Conservation (phyloP, 164 flowering plant genomes). For the Stephania yunnanensis region DNA sequence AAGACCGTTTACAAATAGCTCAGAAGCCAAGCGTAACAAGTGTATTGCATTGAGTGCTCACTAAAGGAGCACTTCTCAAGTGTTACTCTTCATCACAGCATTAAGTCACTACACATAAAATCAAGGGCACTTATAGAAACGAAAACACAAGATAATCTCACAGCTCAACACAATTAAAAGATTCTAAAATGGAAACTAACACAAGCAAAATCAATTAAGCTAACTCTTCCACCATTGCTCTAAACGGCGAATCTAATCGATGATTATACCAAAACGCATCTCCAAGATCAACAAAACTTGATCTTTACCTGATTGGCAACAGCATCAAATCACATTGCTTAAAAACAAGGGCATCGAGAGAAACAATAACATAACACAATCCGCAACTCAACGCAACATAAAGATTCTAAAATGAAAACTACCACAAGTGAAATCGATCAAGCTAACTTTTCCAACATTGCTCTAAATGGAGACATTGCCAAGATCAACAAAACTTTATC, state of each 20-base stretch:
- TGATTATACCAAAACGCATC: too few relatives aligned
- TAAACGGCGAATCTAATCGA: not conserved
- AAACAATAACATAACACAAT: not conserved
- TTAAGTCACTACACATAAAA: not conserved
- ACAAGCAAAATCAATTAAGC: not conserved
- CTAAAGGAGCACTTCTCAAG: slow-evolving; percentile 14
- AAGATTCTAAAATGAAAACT: not conserved
- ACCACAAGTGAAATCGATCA: not conserved
- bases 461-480: not conserved
- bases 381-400: too few relatives aligned
- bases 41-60: slow-evolving; percentile 37
- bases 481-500: too few relatives aligned
- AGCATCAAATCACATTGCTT: too few relatives aligned
- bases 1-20: slow-evolving; percentile 16
- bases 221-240: not conserved
- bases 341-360: not conserved
- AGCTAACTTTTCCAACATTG: not conserved
- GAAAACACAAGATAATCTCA: not conserved
- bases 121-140: not conserved
- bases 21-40: slow-evolving; percentile 67
- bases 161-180: not conserved
- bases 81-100: slow-evolving; percentile 29
- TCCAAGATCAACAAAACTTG: too few relatives aligned
- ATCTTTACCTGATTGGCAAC: too few relatives aligned
- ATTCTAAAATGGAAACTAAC: not conserved